Percentiles rank a stretch among this genome's conserved stretches.
Evolutionary conservation across 371 early-diverging fungal genomes (phyloP).

Genomic region (Haplosporangium sp.): DNA sequence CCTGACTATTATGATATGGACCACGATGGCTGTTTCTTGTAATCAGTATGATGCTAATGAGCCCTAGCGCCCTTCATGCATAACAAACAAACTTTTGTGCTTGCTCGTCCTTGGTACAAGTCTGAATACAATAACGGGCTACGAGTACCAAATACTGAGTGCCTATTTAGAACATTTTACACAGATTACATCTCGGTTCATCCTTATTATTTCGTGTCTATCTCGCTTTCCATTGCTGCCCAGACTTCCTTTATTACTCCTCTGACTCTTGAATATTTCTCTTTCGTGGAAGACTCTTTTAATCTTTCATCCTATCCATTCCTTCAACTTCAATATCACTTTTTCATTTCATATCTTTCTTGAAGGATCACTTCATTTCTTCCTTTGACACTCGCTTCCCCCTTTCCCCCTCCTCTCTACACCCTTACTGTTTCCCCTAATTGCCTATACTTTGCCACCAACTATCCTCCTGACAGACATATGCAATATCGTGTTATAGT

Average conservation of each 20-base stretch:
- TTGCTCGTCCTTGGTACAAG: not conserved
- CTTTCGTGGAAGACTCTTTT: not conserved
- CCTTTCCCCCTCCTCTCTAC: too few relatives aligned
- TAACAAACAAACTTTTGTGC: not conserved
- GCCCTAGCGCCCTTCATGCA: not conserved
- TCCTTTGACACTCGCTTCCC: not conserved
- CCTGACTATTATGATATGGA: not conserved
- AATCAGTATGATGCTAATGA: not conserved
- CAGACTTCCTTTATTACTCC: not conserved
- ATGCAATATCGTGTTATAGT: not conserved
- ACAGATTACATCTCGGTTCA: not conserved
- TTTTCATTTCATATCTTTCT: not conserved
- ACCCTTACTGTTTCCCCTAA: not conserved
- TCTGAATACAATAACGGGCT: not conserved
- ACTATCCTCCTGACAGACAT: not conserved
- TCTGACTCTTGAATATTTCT: not conserved
- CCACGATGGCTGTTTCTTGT: not conserved
- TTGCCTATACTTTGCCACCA: not conserved
- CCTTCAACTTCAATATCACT: not conserved
- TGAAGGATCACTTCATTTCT: not conserved
- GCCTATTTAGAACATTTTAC: not conserved
- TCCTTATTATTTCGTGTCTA: not conserved
- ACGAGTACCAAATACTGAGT: not conserved
- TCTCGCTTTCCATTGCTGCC: slow-evolving; percentile 4
- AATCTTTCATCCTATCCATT: not conserved